Evolutionary conservation across 306 rosid species (phyloP).

Genomic region (Gastrolobium bilobum): DNA sequence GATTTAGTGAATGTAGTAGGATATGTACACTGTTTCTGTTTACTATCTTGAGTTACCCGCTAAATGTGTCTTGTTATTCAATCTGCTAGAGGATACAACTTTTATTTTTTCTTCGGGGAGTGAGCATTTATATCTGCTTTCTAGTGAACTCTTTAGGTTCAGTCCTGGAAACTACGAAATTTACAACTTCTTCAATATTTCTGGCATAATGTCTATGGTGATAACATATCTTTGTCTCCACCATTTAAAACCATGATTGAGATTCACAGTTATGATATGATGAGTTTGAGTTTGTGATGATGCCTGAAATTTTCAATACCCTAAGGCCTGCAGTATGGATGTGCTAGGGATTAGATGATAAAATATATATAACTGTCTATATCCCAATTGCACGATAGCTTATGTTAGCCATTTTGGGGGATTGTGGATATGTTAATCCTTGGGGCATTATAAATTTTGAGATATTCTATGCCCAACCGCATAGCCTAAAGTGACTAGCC

Average conservation of each 20-base stretch:
- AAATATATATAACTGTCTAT: constrained; percentile 18
- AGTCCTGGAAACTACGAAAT: not conserved
- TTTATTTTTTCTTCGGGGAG: not conserved
- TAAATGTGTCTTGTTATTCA: constrained; percentile 15
- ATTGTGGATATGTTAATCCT: constrained; percentile 1
- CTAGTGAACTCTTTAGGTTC: not conserved
- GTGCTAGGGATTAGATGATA: constrained; percentile 2
- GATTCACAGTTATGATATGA: not conserved
- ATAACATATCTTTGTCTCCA: constrained; percentile 6
- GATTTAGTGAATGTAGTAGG: constrained; percentile 31
- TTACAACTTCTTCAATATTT: constrained; percentile 2
- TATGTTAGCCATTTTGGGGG: not conserved
- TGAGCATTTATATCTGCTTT: not conserved
- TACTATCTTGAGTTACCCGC: not conserved
- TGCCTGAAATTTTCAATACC: constrained; percentile 8
- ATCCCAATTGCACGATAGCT: not conserved
- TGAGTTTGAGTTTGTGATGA: constrained; percentile 7
- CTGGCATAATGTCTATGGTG: not conserved
- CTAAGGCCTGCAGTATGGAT: not conserved
- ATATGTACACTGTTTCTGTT: constrained; percentile 17
- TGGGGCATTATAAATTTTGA: not conserved
- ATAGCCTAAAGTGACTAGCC: not conserved
- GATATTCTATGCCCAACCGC: constrained; percentile 3
- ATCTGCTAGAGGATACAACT: constrained; percentile 8
- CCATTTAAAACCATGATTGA: not conserved